Evolutionary conservation across 202 grass and related monocot species (phyloP).

Genomic region (Zoysia matrella): DNA sequence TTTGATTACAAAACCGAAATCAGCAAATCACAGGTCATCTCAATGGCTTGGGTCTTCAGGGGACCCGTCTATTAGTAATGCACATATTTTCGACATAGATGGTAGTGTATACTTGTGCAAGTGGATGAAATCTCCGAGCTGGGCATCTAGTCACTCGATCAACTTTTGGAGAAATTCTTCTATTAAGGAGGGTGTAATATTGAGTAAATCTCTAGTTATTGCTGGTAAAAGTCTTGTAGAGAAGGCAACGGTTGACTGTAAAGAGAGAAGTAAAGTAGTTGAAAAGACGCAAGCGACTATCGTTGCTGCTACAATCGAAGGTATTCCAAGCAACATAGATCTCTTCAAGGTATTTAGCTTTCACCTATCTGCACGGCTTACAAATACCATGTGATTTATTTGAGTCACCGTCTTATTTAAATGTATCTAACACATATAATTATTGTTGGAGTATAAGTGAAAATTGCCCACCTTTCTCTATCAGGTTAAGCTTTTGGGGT

Average conservation of each 20-base stretch:
- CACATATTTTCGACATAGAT: conserved; percentile 80
- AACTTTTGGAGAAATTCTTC: conserved; percentile 86
- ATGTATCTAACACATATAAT: neutral
- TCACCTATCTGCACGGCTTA: conserved; percentile 32
- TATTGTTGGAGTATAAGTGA: too few species aligned
- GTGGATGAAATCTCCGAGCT: conserved; percentile 91
- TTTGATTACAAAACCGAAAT: conserved; percentile 61
- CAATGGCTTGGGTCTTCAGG: conserved; percentile 68
- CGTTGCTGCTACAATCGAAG: conserved; percentile 94
- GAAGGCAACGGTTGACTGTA: conserved; percentile 72
- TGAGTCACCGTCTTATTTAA: neutral
- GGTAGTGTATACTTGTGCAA: conserved; percentile 87
- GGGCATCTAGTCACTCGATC: conserved; percentile 69
- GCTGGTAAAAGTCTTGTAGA: conserved; percentile 84
- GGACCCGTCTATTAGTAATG: conserved; percentile 50
- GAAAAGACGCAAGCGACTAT: conserved; percentile 89
- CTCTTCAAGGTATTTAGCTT: conserved; percentile 92
- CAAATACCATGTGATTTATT: conserved; percentile 6
- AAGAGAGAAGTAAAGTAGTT: conserved; percentile 79
- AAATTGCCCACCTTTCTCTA: too few species aligned
- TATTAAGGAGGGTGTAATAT: conserved; percentile 72
- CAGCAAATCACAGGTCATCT: conserved; percentile 45
- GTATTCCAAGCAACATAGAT: conserved; percentile 99
- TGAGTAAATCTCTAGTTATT: conserved; percentile 92
- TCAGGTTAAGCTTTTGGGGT: too few species aligned